A percentile compares a stretch with the other conserved stretches of the same genome.
Evolutionary conservation across 2,329 filamentous ascomycete genomes (phyloP).

Genomic region (Cytospora schulzeri): DNA sequence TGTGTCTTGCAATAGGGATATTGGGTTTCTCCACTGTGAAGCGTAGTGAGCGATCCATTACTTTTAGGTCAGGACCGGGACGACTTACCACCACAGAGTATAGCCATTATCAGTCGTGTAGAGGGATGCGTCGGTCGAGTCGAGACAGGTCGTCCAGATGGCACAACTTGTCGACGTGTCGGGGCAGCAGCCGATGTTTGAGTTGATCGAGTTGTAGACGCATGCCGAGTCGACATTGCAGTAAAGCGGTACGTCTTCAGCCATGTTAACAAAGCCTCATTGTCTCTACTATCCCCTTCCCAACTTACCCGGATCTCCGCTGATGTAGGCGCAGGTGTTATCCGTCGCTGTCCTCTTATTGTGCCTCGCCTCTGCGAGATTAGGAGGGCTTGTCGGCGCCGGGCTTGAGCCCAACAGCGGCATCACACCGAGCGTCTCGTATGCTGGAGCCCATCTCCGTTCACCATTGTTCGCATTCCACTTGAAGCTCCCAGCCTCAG

Average conservation of each 20-base stretch:
- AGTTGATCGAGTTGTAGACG: conserved; percentile 35
- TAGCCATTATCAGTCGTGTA: conserved; percentile 33
- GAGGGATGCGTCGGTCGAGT: conserved; percentile 30
- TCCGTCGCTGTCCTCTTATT: conserved; percentile 32
- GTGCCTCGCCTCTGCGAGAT: neutral
- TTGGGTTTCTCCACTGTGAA: conserved; percentile 29
- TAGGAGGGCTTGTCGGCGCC: conserved; percentile 21
- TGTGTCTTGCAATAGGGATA: conserved; percentile 38
- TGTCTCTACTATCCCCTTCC: too few species aligned
- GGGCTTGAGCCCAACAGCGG: conserved; percentile 21
- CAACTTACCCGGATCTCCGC: conserved; percentile 33
- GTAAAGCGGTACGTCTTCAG: conserved; percentile 33
- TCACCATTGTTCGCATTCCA: conserved; percentile 14
- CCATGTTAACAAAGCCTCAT: conserved; percentile 1
- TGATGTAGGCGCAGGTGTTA: conserved; percentile 39
- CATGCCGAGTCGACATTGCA: conserved; percentile 35
- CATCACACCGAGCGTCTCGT: conserved; percentile 17
- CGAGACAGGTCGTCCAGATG: conserved; percentile 36
- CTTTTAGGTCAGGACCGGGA: neutral
- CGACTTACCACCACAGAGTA: conserved; percentile 38
- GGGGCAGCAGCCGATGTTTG: conserved; percentile 38
- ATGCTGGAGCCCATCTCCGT: conserved; percentile 17
- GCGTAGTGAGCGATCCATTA: neutral
- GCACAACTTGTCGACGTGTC: conserved; percentile 31
- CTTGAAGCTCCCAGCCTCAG: conserved; percentile 21